These are phyloP conservation scores for Penicillium psychrosexuale DNA, from an alignment of 2,329 filamentous ascomycete species.

Conservation along the genomic window DNA sequence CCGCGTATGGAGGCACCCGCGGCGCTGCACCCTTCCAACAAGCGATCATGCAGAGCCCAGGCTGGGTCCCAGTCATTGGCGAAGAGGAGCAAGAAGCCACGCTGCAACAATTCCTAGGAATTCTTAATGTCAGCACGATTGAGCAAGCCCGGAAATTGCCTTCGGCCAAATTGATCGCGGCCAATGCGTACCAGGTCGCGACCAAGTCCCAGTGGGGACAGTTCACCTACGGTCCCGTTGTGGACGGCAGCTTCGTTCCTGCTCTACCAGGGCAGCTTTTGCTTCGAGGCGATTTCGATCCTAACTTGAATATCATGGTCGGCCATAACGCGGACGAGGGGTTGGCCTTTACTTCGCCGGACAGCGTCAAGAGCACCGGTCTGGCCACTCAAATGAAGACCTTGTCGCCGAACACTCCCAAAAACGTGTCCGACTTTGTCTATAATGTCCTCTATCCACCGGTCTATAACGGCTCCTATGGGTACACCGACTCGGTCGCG, in stretches of 20 bases:
- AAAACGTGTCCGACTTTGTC: constrained; percentile 43
- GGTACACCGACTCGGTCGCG: constrained; percentile 46
- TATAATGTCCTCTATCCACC: constrained; percentile 51
- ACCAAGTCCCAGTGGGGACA: constrained; percentile 37
- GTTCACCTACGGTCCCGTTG: constrained; percentile 47
- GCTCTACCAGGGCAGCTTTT: constrained; percentile 47
- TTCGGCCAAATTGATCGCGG: constrained; percentile 40
- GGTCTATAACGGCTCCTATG: constrained; percentile 47
- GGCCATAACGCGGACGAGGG: constrained; percentile 47
- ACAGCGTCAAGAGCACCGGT: constrained; percentile 23
- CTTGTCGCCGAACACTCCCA: constrained; percentile 24
- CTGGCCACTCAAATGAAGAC: constrained; percentile 20
- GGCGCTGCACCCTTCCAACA: constrained; percentile 38
- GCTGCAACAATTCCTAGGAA: constrained; percentile 40
- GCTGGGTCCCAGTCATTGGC: constrained; percentile 34
- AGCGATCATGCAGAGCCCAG: constrained; percentile 48
- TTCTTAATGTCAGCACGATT: constrained; percentile 45
- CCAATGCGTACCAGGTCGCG: constrained; percentile 45
- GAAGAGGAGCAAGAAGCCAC: constrained; percentile 38
- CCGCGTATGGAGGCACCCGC: constrained; percentile 48
- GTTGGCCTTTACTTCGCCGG: constrained; percentile 41
- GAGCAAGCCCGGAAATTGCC: constrained; percentile 45
- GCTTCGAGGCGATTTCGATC: constrained; percentile 45
- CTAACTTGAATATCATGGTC: constrained; percentile 45
- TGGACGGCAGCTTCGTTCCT: constrained; percentile 52